Conservation (phyloP, 2,329 filamentous ascomycete species). For the Leptographium procerum region DNA sequence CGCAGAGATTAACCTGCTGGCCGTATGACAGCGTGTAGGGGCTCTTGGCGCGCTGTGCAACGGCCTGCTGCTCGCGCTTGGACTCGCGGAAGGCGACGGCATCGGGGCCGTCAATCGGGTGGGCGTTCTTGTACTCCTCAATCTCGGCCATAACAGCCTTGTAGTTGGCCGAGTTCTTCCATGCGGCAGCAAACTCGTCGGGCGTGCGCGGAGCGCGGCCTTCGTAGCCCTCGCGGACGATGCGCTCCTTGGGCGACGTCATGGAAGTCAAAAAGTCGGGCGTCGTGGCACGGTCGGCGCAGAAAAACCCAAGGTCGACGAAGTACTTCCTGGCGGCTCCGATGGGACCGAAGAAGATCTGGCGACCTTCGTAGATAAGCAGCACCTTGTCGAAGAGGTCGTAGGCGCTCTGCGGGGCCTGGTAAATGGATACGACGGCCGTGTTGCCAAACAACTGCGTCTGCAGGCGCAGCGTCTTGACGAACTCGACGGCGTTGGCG, state of each 20-base stretch:
- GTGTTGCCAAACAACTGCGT: constrained; percentile 56
- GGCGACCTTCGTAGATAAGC: constrained; percentile 48
- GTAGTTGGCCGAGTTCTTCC: constrained; percentile 44
- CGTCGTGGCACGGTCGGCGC: constrained; percentile 54
- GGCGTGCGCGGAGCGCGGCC: constrained; percentile 45
- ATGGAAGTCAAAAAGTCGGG: constrained; percentile 65
- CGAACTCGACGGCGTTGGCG: constrained; percentile 66
- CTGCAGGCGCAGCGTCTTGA: constrained; percentile 55
- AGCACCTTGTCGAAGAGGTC: constrained; percentile 50
- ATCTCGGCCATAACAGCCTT: constrained; percentile 41
- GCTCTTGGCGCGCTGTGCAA: constrained; percentile 52
- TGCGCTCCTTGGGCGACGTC: constrained; percentile 46
- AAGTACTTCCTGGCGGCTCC: constrained; percentile 54
- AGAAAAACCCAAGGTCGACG: constrained; percentile 53
- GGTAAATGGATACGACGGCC: constrained; percentile 63
- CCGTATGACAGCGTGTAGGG: constrained; percentile 71
- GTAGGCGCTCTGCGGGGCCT: constrained; percentile 53
- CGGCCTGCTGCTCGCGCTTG: constrained; percentile 43
- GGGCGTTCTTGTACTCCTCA: constrained; percentile 39
- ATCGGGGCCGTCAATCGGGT: constrained; percentile 44
- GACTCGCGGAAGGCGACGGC: constrained; percentile 45
- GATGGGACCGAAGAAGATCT: constrained; percentile 52
- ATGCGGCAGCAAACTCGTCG: constrained; percentile 48
- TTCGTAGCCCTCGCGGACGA: constrained; percentile 44
- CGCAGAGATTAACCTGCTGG: constrained; percentile 68